phyloP scores from a whole-genome alignment of 208 protist species.

The Sergeia podlipaevii region DNA sequence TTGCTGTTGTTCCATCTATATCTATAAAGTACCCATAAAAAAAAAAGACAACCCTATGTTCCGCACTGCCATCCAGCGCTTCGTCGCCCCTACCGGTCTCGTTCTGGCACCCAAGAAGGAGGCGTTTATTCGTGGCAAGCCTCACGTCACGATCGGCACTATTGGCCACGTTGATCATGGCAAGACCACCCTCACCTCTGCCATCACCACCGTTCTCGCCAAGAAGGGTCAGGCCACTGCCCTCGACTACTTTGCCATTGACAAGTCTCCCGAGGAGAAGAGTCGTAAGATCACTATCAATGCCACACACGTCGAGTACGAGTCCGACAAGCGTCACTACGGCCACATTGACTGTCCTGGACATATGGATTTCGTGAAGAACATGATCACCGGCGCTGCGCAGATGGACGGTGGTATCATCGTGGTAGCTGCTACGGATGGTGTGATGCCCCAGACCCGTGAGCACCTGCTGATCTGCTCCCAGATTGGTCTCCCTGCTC shows the following conservation, averaged over 20 bases:
- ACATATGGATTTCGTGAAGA: conserved; percentile 99
- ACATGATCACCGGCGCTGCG: conserved; percentile 99
- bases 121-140: conserved; percentile 94
- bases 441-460: conserved; percentile 99
- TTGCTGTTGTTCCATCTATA: too few species aligned
- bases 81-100: conserved; percentile 19
- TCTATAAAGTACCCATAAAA: not conserved
- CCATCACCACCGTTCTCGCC: conserved; percentile 95
- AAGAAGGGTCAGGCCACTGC: conserved; percentile 80
- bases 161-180: conserved; percentile 99
- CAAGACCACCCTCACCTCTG: conserved; percentile 98
- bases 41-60: conserved; percentile 23
- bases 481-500: conserved; percentile 95
- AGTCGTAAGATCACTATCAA: conserved; percentile 99
- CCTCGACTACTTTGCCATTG: conserved; percentile 97
- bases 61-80: conserved; percentile 34
- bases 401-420: conserved; percentile 95
- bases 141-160: conserved; percentile 98
- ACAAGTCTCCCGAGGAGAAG: conserved; percentile 99
- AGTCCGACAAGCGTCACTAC: conserved; percentile 98
- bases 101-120: conserved; percentile 67
- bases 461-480: conserved; percentile 98
- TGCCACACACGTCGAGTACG: conserved; percentile 97
- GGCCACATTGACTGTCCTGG: conserved; percentile 99
- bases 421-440: conserved; percentile 92